Base-by-base conservation (phyloP, 2,329 filamentous ascomycete genomes). In the Hypoxylon sp. region DNA sequence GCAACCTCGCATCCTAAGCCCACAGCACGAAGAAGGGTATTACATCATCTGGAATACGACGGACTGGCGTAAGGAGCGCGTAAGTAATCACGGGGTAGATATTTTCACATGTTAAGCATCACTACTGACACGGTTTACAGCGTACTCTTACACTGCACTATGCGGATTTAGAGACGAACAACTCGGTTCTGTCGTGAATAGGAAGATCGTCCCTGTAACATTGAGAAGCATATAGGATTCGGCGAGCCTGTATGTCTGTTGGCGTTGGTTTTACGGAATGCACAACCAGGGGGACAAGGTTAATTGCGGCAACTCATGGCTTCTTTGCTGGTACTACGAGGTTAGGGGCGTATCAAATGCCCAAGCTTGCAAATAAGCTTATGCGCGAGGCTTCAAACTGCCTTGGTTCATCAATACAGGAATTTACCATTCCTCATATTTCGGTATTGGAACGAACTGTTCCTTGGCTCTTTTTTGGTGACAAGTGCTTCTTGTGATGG, bases 21-120 rank as follows among this genome's bases (percentile, higher is more conserved):
- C 84, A 11, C 86, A 82, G 57, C 86, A 88, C 54, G 89, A 91
- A 78, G 86, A 88, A 65, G 89, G 89, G 0, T 91, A 87, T 78
- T 91, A 91, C 75, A 85, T 91, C 65, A 85, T 91, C 62, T 91
- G 89, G 86, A 88, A 90, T 72, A 86, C 87, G 7, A 80, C 80
- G n/a, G 83, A 81, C 58, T 91, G 89, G 89, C 84, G 85, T 52
- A 88, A 89, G 77, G 87, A 90, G 71, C 82, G 88, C 69, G 89
- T 91, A 83, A 77, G 87, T 82, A 42, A 46, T 44, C 5, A 37
- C 31, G 31, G 15, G 15, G 13, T 7, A 32, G 31, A 27, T 31
- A 29, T 6, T 35, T 42, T 6, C 11, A 31, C 3, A 10, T 59
- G 21, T 42, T 35, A 47, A 21, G 47, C 48, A 31, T 17, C 17